A percentile compares a stretch with the other conserved stretches of the same genome.
Conservation (phyloP, 2,329 filamentous ascomycete genomes). For the Ambrosiella beaveri region DNA sequence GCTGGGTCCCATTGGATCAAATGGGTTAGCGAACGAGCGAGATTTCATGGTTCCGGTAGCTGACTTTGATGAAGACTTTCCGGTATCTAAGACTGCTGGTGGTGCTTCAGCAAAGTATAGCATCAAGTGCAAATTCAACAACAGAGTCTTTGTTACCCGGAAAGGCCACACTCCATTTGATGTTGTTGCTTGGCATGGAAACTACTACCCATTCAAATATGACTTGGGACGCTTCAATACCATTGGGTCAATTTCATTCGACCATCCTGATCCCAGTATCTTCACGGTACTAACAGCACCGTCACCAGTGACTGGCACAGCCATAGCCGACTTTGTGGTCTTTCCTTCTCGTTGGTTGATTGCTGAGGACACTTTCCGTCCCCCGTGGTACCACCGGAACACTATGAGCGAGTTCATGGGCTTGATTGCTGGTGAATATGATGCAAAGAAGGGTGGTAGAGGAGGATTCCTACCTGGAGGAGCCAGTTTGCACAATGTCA, state of each 20-base stretch:
- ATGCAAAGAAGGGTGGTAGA: slow-evolving; percentile 38
- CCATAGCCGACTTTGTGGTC: slow-evolving; percentile 54
- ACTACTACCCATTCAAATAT: slow-evolving; percentile 69
- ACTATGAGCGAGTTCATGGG: slow-evolving; percentile 51
- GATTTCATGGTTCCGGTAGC: slow-evolving; percentile 58
- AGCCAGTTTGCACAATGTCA: slow-evolving; percentile 51
- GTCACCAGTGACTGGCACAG: slow-evolving; percentile 42
- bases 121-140: slow-evolving; percentile 48
- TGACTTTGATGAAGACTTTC: slow-evolving; percentile 39
- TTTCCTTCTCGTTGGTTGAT: slow-evolving; percentile 58
- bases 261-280: slow-evolving; percentile 64
- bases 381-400: slow-evolving; percentile 57
- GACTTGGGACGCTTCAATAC: slow-evolving; percentile 62
- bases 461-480: slow-evolving; percentile 41
- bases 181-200: slow-evolving; percentile 65
- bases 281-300: slow-evolving; percentile 54
- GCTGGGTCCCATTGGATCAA: slow-evolving; percentile 51
- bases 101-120: slow-evolving; percentile 22
- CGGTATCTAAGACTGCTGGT: slow-evolving; percentile 19
- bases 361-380: slow-evolving; percentile 50
- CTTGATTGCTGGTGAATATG: slow-evolving; percentile 39
- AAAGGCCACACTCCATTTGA: slow-evolving; percentile 63
- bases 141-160: slow-evolving; percentile 44
- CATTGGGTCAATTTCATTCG: slow-evolving; percentile 54
- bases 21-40: slow-evolving; percentile 48